Conservation (phyloP, 768 basidiomycete genomes). For the Auriscalpium orientale region DNA sequence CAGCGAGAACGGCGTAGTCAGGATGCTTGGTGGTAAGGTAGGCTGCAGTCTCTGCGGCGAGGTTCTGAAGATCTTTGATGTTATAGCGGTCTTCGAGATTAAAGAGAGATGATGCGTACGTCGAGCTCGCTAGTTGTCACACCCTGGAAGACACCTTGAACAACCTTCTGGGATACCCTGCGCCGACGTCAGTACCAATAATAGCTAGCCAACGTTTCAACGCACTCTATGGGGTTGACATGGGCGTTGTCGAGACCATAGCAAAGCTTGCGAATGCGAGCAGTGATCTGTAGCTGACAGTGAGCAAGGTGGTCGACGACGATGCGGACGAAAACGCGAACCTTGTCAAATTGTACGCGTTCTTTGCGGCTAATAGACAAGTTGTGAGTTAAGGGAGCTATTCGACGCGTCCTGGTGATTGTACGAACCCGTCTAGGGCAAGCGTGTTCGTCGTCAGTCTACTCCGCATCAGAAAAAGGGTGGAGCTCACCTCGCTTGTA, state of each 20-base stretch:
- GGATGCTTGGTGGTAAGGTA: slow-evolving; percentile 96
- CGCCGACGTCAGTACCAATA: background rate
- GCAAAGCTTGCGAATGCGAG: slow-evolving; percentile 82
- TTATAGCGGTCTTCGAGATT: background rate
- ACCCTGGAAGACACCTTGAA: slow-evolving; percentile 87
- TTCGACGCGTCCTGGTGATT: slow-evolving; percentile 19
- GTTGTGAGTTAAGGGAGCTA: slow-evolving; percentile 10
- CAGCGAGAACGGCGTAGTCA: slow-evolving; percentile 96
- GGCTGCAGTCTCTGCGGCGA: slow-evolving; percentile 95
- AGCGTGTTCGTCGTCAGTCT: slow-evolving; percentile 4
- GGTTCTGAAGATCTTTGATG: slow-evolving; percentile 48
- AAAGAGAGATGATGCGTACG: slow-evolving; percentile 38
- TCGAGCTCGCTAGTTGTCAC: slow-evolving; percentile 98
- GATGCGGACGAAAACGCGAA: slow-evolving; percentile 23
- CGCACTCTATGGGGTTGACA: slow-evolving; percentile 89
- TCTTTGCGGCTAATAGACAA: slow-evolving; percentile 65
- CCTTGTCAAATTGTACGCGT: slow-evolving; percentile 91
- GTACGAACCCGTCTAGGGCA: slow-evolving; percentile 42
- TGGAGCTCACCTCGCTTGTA: slow-evolving; percentile 48
- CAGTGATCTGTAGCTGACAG: slow-evolving; percentile 56
- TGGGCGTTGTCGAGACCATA: slow-evolving; percentile 92
- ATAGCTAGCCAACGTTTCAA: background rate
- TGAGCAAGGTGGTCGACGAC: background rate
- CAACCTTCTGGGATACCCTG: slow-evolving; percentile 88
- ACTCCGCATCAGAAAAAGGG: background rate